Base-by-base conservation (phyloP, 176 grass and related monocot species). In the Paspalum notatum region DNA sequence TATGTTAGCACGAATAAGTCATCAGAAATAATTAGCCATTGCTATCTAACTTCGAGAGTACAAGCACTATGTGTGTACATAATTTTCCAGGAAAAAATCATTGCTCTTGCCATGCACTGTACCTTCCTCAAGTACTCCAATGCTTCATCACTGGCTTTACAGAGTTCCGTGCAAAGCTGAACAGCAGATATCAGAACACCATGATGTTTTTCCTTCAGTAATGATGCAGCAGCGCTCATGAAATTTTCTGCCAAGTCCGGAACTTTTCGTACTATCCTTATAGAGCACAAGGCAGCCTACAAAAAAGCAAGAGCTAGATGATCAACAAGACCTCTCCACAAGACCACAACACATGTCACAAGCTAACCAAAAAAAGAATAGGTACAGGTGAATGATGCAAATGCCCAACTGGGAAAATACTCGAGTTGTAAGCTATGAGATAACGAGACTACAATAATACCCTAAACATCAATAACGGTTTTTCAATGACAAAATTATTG, bases 191-290 rank as follows among this genome's bases (percentile, higher is more conserved):
- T 89, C 72, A 95, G 85, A 88, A 95, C 92, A 20, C 96, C 92
- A 8, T 99, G 93, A 73, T 99, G 97, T 72, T 99, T 99, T 84
- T 99, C 97, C 89, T 96, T 99, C 27, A 99, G 85, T 74, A 93
- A 85, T 49, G 90, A 93, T 79, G 74, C 73, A 75, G 97, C 97
- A 25, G 85, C 73, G 63, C 79, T 75, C 85, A 90, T 90, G 80
- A 96, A 93, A 60, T 90, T 99, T 77, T 99, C 97, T 79, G 97
- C 87, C 82, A 99, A 83, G 67, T 99, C 97, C 66, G 97, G 89
- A 71, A 96, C 97, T 90, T 99, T 99, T 75, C 97, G 86, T 67
- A 99, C 86, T 74, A 99, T 96, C 66, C 97, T 76, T 83, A 99
- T 88, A 84, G 93, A 93, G 82, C 97, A 99, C 55, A 99, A 91